phyloP scores from a whole-genome alignment of 2,329 filamentous ascomycete species.

The Cordyceps javanica region DNA sequence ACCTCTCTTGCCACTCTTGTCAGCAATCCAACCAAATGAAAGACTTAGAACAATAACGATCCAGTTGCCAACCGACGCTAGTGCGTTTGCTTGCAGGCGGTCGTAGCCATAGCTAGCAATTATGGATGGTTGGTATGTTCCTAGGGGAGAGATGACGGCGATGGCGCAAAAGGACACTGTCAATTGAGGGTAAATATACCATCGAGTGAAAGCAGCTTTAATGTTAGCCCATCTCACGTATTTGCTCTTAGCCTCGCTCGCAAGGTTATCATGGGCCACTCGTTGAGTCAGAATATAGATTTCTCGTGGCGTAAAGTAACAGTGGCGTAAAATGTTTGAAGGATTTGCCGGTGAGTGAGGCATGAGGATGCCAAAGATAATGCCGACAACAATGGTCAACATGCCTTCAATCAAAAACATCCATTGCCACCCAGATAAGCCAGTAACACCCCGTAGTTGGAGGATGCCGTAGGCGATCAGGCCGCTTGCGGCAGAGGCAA shows the following conservation, averaged over 20 bases:
- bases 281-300: constrained; percentile 11
- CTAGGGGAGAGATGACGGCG: background rate
- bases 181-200: background rate
- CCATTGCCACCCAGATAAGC: constrained; percentile 39
- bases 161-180: constrained; percentile 1
- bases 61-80: background rate
- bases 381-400: constrained; percentile 27
- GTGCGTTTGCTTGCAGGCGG: background rate
- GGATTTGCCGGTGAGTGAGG: constrained; percentile 8
- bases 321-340: constrained; percentile 11
- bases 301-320: constrained; percentile 13
- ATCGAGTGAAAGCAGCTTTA: background rate
- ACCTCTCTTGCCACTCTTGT: background rate
- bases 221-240: background rate
- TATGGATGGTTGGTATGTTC: background rate
- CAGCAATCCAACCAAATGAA: background rate
- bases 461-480: constrained; percentile 36
- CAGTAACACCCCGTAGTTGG: constrained; percentile 17
- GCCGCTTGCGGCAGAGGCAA: constrained; percentile 28
- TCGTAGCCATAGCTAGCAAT: background rate
- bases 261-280: background rate
- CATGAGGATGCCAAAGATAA: constrained; percentile 20
- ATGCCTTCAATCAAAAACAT: constrained; percentile 29
- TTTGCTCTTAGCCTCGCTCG: background rate
- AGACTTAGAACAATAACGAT: background rate